phyloP scores from a whole-genome alignment of 2,329 filamentous ascomycete species.

The Penicillium digitatum region DNA sequence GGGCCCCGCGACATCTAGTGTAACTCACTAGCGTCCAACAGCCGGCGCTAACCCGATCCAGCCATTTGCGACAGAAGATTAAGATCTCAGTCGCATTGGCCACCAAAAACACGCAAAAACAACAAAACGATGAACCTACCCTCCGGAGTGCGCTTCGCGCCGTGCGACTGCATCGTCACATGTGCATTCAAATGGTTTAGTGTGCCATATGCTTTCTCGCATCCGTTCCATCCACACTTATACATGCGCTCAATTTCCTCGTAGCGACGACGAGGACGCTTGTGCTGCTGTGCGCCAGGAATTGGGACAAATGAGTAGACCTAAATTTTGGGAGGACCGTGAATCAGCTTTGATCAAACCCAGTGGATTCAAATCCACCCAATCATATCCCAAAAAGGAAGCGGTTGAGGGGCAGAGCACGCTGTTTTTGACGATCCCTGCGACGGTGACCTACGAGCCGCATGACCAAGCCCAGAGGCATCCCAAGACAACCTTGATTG shows the following conservation, averaged over 20 bases:
- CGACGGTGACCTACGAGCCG: conserved; percentile 6
- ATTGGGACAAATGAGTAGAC: conserved; percentile 98
- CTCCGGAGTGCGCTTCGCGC: conserved; percentile 91
- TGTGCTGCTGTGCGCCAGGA: conserved; percentile 93
- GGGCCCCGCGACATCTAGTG: conserved; percentile 49
- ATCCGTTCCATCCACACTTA: conserved; percentile 97
- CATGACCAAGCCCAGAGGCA: conserved; percentile 20
- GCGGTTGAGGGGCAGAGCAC: conserved; percentile 17
- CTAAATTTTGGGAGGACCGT: conserved; percentile 47
- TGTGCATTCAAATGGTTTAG: conserved; percentile 97
- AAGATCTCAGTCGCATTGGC: conserved; percentile 12
- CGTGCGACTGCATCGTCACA: conserved; percentile 98
- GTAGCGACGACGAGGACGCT: conserved; percentile 85
- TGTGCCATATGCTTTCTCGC: conserved; percentile 97
- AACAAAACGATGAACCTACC: conserved; percentile 56
- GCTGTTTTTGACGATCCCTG: conserved; percentile 26
- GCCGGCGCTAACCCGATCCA: conserved; percentile 40
- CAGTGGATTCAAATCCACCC: conserved; percentile 10
- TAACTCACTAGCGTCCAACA: conserved; percentile 45
- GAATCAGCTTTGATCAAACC: neutral
- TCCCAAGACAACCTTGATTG: conserved; percentile 31
- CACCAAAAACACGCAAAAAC: neutral
- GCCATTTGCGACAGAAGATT: conserved; percentile 36
- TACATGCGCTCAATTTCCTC: conserved; percentile 99
- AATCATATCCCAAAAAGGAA: neutral